Conservation (phyloP, 768 basidiomycete species). For the Russula dissimulans region DNA sequence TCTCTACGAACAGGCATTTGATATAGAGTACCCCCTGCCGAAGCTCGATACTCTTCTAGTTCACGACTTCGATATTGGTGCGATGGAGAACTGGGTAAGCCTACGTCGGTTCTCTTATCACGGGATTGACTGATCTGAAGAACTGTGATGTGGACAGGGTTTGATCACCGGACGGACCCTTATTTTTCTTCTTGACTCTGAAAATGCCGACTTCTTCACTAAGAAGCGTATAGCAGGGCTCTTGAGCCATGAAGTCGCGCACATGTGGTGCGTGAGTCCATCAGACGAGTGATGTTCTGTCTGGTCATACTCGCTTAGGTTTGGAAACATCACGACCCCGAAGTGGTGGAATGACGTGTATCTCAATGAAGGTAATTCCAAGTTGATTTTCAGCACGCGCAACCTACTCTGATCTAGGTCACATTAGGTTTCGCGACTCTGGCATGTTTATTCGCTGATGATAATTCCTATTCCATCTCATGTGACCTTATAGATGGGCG, state of each 20-base stretch:
- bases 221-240: slow-evolving; percentile 72
- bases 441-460: slow-evolving; percentile 36
- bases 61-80: slow-evolving; percentile 80
- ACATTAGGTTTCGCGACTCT: slow-evolving; percentile 78
- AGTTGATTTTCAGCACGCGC: neutral
- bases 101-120: neutral
- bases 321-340: slow-evolving; percentile 92
- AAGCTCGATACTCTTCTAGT: slow-evolving; percentile 92
- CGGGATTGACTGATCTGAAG: neutral
- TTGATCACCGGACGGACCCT: slow-evolving; percentile 84
- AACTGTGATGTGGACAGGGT: slow-evolving; percentile 33
- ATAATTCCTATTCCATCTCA: slow-evolving; percentile 12
- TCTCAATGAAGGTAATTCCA: slow-evolving; percentile 72
- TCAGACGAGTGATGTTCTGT: neutral
- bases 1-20: slow-evolving; percentile 87
- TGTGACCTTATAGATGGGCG: slow-evolving; percentile 34
- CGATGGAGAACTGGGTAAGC: slow-evolving; percentile 85
- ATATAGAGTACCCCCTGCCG: slow-evolving; percentile 85
- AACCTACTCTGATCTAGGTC: slow-evolving; percentile 2
- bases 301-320: slow-evolving; percentile 36
- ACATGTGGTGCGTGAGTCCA: slow-evolving; percentile 51
- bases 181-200: slow-evolving; percentile 72
- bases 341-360: slow-evolving; percentile 86
- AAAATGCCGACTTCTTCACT: slow-evolving; percentile 57
- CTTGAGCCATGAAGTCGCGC: slow-evolving; percentile 82